Conservation (phyloP, 352 stramenopile genomes). For the Globisporangium alternatum region DNA sequence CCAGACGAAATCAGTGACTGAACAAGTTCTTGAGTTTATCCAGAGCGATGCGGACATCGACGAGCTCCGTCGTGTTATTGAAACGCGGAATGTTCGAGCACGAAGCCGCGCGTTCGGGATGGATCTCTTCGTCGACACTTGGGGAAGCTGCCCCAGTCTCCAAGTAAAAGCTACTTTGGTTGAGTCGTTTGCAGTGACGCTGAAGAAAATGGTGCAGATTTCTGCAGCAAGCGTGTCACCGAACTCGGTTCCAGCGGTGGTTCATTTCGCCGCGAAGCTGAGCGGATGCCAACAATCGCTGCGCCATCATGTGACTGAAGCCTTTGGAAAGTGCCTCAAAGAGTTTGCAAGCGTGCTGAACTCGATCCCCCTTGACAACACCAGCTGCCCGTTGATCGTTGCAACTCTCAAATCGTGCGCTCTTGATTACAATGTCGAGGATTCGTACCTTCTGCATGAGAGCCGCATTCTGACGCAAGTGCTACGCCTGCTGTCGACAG, state of each 20-base stretch:
- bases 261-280: conserved; percentile 60
- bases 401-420: conserved; percentile 49
- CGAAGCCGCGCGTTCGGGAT: conserved; percentile 42
- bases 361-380: conserved; percentile 20
- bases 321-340: conserved; percentile 43
- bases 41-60: conserved; percentile 72
- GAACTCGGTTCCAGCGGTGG: conserved; percentile 20
- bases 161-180: conserved; percentile 37
- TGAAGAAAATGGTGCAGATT: conserved; percentile 38
- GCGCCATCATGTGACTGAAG: conserved; percentile 43
- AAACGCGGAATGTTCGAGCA: conserved; percentile 45
- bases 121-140: conserved; percentile 35
- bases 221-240: conserved; percentile 20
- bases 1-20: conserved; percentile 66
- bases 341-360: conserved; percentile 32
- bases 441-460: conserved; percentile 67
- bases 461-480: conserved; percentile 56
- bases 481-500: conserved; percentile 46
- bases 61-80: conserved; percentile 49
- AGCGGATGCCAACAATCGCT: conserved; percentile 48
- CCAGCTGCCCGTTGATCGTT: conserved; percentile 32
- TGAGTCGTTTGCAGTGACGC: conserved; percentile 41
- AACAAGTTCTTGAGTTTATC: conserved; percentile 84
- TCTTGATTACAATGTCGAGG: conserved; percentile 76
- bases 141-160: conserved; percentile 24